These are phyloP conservation scores for Vaucheria bursata DNA, from an alignment of 352 stramenopile species.

Conservation along the genomic window DNA sequence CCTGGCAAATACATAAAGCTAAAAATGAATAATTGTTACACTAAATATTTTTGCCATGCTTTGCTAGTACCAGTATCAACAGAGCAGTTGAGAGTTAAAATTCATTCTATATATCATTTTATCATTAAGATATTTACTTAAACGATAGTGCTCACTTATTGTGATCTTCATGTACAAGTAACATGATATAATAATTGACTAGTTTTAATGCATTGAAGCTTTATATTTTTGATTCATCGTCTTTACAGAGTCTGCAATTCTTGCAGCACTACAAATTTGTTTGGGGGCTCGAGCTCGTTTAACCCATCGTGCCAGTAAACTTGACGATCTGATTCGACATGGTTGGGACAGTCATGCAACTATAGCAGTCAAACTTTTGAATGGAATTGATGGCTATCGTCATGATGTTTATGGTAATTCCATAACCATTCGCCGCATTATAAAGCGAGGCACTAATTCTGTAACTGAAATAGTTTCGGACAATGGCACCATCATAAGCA, in stretches of 20 bases:
- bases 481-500: slow-evolving; percentile 53
- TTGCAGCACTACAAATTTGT: slow-evolving; percentile 93
- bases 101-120: too few relatives aligned
- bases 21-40: too few relatives aligned
- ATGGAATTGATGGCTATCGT: slow-evolving; percentile 78
- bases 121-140: too few relatives aligned
- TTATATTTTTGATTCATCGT: too few relatives aligned
- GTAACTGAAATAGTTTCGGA: slow-evolving; percentile 33
- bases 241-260: slow-evolving; percentile 69
- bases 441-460: slow-evolving; percentile 56
- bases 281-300: slow-evolving; percentile 77
- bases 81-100: too few relatives aligned
- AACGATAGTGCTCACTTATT: too few relatives aligned
- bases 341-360: slow-evolving; percentile 12
- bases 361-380: slow-evolving; percentile 83
- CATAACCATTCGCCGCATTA: slow-evolving; percentile 82
- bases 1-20: too few relatives aligned
- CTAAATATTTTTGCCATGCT: too few relatives aligned
- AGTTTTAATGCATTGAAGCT: too few relatives aligned
- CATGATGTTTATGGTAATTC: slow-evolving; percentile 77
- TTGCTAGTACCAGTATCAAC: too few relatives aligned
- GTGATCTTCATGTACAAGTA: too few relatives aligned
- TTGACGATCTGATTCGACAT: slow-evolving; percentile 80
- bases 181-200: too few relatives aligned
- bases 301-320: slow-evolving; percentile 84